Evolutionary conservation across 352 stramenopile species (phyloP), one percentile per base, ranked within the genome.

Genomic region (Aphanomyces astaci): DNA sequence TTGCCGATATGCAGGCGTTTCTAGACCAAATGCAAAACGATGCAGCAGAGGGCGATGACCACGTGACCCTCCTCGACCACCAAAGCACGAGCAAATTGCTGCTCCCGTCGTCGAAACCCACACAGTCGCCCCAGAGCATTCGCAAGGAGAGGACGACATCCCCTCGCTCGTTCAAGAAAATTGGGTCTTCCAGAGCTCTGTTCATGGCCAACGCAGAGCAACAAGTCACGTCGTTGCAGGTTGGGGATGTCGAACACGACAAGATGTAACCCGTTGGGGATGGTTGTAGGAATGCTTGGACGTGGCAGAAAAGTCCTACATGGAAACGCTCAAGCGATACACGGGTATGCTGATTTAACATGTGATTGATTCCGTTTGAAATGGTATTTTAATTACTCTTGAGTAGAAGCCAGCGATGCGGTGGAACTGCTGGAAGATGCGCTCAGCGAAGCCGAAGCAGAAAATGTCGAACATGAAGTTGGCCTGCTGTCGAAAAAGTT

Each of bases 291-390:
- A 90, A 33, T 84, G 87, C 40, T 77, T 89, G 25, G 80, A 91
- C 70, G 77, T 78, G 0, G 73, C 81, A 15, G 83, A 92, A 72
- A 89, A 90, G 66, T 64, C 87, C 24, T 88, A 92, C 71, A 66
- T 83, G 48, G 78, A 89, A 54, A 82, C 87, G 52, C 59, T 92
- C 51, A 76, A 78, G n/a, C 80, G 89, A 63, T 73, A 85, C 63
- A 65, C 56, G 3, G 54, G 54, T 63, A 7, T 27, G 19, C 27
- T 54, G 7, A 15, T 15, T 43, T 43, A 15, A 7, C 36, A 43
- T 43, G 36, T 15, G 36, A 43, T 43, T n/a, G n/a, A n/a, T n/a
- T n/a, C n/a, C n/a, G n/a, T n/a, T n/a, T n/a, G n/a, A n/a, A n/a
- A n/a, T n/a, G n/a, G n/a, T n/a, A n/a, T n/a, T n/a, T n/a, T n/a